Evolutionary conservation across 345 rosid genomes (phyloP).

Genomic region (Pistacia atlantica): DNA sequence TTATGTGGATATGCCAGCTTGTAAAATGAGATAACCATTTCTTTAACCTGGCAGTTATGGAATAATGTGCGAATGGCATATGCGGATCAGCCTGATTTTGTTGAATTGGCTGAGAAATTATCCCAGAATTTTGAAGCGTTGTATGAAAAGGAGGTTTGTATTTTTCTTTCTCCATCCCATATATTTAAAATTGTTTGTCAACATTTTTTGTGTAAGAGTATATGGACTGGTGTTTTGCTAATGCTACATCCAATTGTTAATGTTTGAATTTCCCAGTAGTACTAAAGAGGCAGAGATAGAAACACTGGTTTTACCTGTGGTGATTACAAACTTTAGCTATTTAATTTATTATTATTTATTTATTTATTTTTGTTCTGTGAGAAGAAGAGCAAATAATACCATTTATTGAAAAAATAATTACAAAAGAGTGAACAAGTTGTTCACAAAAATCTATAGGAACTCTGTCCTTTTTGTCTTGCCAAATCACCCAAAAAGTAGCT

Average conservation of each 20-base stretch:
- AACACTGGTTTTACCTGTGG: background rate
- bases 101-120: slow-evolving; percentile 71
- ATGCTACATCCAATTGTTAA: background rate
- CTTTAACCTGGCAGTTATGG: slow-evolving; percentile 76
- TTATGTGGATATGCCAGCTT: background rate
- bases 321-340: background rate
- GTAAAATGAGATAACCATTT: slow-evolving; percentile 30
- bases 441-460: too few species aligned
- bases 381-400: too few species aligned
- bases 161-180: slow-evolving; percentile 15
- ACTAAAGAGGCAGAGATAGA: background rate
- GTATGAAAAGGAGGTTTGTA: slow-evolving; percentile 77
- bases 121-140: slow-evolving; percentile 67
- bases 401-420: too few species aligned
- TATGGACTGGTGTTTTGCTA: background rate
- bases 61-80: slow-evolving; percentile 61
- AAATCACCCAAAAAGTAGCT: too few species aligned
- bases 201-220: background rate
- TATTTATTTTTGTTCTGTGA: too few species aligned
- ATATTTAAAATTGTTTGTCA: background rate
- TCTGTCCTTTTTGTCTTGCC: too few species aligned
- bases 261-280: background rate
- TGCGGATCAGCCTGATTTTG: slow-evolving; percentile 69
- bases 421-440: too few species aligned
- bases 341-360: background rate